A percentile compares a stretch with the other conserved stretches of the same genome.
Conservation (phyloP, 805 yeast species). For the Jamesozyma rosinii region DNA sequence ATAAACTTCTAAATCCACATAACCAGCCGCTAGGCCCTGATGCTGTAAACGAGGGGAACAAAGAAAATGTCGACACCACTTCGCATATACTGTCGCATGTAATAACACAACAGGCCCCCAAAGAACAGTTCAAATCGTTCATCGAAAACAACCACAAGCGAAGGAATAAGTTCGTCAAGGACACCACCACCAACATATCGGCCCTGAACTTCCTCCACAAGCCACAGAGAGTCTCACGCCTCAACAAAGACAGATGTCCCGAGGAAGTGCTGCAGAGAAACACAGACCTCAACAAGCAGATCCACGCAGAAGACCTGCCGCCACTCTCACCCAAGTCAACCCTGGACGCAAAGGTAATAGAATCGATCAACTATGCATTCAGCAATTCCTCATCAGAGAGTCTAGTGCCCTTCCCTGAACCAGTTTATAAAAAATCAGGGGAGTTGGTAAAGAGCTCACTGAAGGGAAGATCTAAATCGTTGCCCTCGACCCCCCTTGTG, state of each 20-base stretch:
- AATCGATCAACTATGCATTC: constrained; percentile 3
- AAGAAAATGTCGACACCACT: constrained; percentile 1
- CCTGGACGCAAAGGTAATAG: constrained; percentile 4
- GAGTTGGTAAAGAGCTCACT: constrained; percentile 46
- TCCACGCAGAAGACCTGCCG: constrained; percentile 11
- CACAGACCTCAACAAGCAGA: constrained; percentile 22
- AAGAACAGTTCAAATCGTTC: neutral
- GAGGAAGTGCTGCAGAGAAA: constrained; percentile 25
- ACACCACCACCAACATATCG: neutral
- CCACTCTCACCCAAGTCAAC: constrained; percentile 10
- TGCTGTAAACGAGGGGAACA: neutral
- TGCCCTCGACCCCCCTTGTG: constrained; percentile 31
- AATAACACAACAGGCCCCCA: neutral
- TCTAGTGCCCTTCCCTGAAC: constrained; percentile 13
- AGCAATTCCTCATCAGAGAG: constrained; percentile 10
- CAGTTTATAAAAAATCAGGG: constrained; percentile 77
- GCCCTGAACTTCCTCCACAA: constrained; percentile 24
- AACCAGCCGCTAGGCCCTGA: neutral
- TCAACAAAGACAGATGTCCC: constrained; percentile 12
- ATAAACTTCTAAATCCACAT: neutral
- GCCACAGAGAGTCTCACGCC: constrained; percentile 22
- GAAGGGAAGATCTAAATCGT: constrained; percentile 33
- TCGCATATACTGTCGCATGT: constrained; percentile 1
- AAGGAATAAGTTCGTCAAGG: neutral
- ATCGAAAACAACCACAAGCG: neutral